phyloP scores from a whole-genome alignment of 345 rosid genomes.

The Hibiscus mutabilis region DNA sequence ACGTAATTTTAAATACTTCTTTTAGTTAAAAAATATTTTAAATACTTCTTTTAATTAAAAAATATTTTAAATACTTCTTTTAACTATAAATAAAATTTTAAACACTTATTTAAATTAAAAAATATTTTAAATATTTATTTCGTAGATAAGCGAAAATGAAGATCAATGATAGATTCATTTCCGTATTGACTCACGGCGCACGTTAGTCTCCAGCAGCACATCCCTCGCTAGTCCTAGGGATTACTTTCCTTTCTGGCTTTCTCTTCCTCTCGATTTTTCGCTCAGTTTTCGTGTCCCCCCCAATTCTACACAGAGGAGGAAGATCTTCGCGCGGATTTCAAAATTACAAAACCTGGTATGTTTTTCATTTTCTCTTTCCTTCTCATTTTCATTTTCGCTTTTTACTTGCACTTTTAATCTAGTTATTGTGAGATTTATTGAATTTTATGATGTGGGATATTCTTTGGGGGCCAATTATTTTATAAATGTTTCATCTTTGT shows the following conservation, averaged over 20 bases:
- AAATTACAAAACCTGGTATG: background rate
- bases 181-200: conserved; percentile 9
- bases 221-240: background rate
- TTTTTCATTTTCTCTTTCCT: background rate
- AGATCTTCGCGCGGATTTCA: background rate
- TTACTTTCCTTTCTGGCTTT: background rate
- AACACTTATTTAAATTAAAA: too few species aligned
- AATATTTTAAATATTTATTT: too few species aligned
- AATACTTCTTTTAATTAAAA: too few species aligned
- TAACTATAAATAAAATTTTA: too few species aligned
- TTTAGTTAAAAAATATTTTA: too few species aligned
- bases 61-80: too few species aligned
- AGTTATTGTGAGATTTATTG: background rate
- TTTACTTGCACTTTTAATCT: background rate
- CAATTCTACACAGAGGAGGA: background rate
- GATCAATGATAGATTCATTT: conserved; percentile 2
- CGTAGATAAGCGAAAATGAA: too few species aligned
- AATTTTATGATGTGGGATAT: background rate
- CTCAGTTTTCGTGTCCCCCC: background rate
- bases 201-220: background rate
- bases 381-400: background rate
- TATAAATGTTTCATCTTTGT: background rate
- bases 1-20: too few species aligned
- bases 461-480: background rate
- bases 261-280: background rate